A percentile compares a stretch with the other conserved stretches of the same genome.
These are phyloP conservation scores for Ambrosiella beaveri DNA, from an alignment of 2,329 filamentous ascomycete species.

Conservation along the genomic window DNA sequence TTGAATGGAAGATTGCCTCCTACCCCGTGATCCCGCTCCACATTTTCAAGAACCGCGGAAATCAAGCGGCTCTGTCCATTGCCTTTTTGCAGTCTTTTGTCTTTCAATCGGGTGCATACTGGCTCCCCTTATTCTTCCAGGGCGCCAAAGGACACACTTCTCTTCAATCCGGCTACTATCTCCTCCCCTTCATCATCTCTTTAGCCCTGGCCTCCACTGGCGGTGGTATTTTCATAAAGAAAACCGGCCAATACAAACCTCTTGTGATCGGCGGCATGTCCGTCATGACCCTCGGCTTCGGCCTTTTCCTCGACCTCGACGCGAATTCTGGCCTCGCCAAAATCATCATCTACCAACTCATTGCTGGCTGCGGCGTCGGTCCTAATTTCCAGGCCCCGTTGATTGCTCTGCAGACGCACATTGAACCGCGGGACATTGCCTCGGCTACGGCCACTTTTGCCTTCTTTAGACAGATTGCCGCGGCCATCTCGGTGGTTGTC, in stretches of 20 bases:
- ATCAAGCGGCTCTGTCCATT: conserved; percentile 45
- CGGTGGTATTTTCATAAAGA: conserved; percentile 39
- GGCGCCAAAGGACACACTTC: conserved; percentile 51
- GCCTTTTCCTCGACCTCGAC: conserved; percentile 45
- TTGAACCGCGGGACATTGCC: conserved; percentile 47
- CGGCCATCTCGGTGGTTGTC: conserved; percentile 50
- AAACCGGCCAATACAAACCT: conserved; percentile 47
- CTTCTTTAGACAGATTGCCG: conserved; percentile 52
- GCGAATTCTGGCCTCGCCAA: conserved; percentile 36
- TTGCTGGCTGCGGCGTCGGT: conserved; percentile 46
- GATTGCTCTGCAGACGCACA: conserved; percentile 48
- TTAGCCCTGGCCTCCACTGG: conserved; percentile 44
- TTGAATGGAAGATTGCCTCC: conserved; percentile 55
- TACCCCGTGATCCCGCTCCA: conserved; percentile 64
- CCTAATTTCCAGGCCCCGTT: conserved; percentile 54
- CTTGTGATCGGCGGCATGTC: conserved; percentile 41
- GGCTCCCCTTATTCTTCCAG: conserved; percentile 74
- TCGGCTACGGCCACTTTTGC: conserved; percentile 49
- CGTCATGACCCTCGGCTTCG: conserved; percentile 47
- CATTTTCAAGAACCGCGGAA: conserved; percentile 50
- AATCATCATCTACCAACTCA: conserved; percentile 42
- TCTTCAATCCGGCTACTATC: conserved; percentile 55
- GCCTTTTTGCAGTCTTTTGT: conserved; percentile 60
- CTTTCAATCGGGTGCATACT: conserved; percentile 66
- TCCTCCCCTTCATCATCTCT: conserved; percentile 52